Evolutionary conservation across 805 yeast species (phyloP).

Genomic region (Ogataea pilisensis): DNA sequence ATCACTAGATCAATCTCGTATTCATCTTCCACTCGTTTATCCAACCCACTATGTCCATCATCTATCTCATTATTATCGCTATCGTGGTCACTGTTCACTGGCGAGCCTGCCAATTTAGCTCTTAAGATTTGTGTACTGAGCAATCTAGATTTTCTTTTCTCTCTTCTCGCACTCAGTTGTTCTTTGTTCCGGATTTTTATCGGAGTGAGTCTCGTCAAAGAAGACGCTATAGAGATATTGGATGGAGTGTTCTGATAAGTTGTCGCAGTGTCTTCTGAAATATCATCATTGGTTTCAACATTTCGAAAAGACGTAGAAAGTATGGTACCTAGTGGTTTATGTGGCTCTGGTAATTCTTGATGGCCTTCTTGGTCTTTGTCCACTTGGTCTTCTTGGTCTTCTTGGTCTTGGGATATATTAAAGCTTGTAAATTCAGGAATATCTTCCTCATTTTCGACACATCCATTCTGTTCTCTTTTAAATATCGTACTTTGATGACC

Average conservation of each 20-base stretch:
- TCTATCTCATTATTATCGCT: constrained; percentile 6
- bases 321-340: not conserved
- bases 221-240: not conserved
- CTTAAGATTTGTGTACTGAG: constrained; percentile 13
- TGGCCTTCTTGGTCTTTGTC: not conserved
- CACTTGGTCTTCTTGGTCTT: no score
- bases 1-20: constrained; percentile 15
- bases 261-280: not conserved
- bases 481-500: no score
- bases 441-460: not conserved
- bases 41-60: not conserved
- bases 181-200: constrained; percentile 9
- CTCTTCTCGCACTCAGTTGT: constrained; percentile 14
- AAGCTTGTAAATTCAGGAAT: constrained; percentile 8
- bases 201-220: constrained; percentile 7
- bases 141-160: constrained; percentile 15
- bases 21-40: constrained; percentile 1
- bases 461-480: no score
- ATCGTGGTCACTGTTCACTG: constrained; percentile 12
- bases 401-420: constrained; percentile 6
- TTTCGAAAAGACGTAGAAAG: not conserved
- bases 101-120: constrained; percentile 19
- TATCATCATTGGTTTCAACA: not conserved
- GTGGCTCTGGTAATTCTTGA: no score
- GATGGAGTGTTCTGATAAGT: not conserved